Percentiles rank a stretch among this genome's conserved stretches.
These are phyloP conservation scores for Rhododendron kiyosumense DNA, from an alignment of 148 eudicot genomes.

Conservation along the genomic window DNA sequence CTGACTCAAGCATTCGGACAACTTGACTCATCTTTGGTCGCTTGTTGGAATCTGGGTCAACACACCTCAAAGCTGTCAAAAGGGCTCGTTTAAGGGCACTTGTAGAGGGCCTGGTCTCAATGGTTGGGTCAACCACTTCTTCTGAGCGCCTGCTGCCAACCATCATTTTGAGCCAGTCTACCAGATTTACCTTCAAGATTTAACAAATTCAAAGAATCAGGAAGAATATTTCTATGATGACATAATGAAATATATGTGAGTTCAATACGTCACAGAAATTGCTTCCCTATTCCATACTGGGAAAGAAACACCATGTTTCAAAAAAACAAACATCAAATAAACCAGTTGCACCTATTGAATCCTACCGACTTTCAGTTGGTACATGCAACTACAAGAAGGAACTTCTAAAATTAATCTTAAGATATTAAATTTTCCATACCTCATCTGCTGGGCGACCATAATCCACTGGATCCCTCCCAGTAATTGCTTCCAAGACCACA, in stretches of 20 bases:
- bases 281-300: not conserved
- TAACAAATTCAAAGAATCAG: constrained; percentile 6
- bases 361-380: not conserved
- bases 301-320: not conserved
- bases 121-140: constrained; percentile 78
- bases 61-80: constrained; percentile 78
- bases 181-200: constrained; percentile 64
- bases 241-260: not conserved
- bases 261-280: not conserved
- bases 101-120: constrained; percentile 70
- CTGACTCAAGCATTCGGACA: constrained; percentile 91
- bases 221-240: not conserved
- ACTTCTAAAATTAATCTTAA: not conserved
- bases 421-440: constrained; percentile 21
- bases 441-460: constrained; percentile 76
- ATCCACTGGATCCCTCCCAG: constrained; percentile 95
- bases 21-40: constrained; percentile 90
- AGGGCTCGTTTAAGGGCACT: constrained; percentile 83
- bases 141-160: constrained; percentile 75
- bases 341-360: not conserved
- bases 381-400: not conserved
- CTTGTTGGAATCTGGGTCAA: constrained; percentile 78
- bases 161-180: constrained; percentile 94
- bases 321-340: too few species aligned
- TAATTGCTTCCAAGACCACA: constrained; percentile 78